Evolutionary conservation across 2,329 filamentous ascomycete genomes (phyloP).

Genomic region (Periconia digitata): DNA sequence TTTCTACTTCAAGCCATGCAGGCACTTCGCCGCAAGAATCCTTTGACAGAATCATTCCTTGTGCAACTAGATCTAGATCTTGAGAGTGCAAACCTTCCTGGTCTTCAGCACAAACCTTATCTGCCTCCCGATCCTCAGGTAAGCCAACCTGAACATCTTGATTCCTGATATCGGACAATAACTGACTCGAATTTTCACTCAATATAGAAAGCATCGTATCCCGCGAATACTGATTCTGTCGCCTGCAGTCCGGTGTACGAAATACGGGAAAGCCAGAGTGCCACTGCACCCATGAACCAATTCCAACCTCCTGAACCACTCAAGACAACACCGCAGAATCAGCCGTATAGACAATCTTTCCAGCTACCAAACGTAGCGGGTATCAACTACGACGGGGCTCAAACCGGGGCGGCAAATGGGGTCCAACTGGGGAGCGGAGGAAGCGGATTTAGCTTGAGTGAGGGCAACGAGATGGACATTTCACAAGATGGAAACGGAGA

Average conservation of each 20-base stretch:
- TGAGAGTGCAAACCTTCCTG: constrained; percentile 64
- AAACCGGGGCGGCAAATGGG: not conserved
- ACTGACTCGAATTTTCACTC: not conserved
- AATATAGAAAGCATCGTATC: constrained; percentile 8
- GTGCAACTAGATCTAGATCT: constrained; percentile 92
- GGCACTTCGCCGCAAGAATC: constrained; percentile 82
- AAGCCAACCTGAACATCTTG: not conserved
- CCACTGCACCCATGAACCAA: constrained; percentile 28
- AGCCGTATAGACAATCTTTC: constrained; percentile 19
- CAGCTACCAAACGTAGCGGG: constrained; percentile 20
- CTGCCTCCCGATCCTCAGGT: constrained; percentile 8
- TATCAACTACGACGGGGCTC: constrained; percentile 20
- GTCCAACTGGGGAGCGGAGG: not conserved
- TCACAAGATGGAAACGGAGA: constrained; percentile 32
- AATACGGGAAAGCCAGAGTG: constrained; percentile 35
- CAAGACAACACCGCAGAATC: constrained; percentile 7
- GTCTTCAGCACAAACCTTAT: constrained; percentile 51
- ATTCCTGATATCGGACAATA: not conserved
- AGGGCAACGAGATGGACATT: constrained; percentile 40
- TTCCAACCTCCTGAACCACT: constrained; percentile 19
- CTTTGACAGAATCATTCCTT: constrained; percentile 90
- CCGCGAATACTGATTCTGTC: constrained; percentile 29
- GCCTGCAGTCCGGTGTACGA: constrained; percentile 37
- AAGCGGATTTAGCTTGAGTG: constrained; percentile 13
- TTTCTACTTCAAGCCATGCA: constrained; percentile 91